Percentiles rank a stretch among this genome's conserved stretches.
Conservation (phyloP, 257 asterid species). For the Nicotiana otophora region DNA sequence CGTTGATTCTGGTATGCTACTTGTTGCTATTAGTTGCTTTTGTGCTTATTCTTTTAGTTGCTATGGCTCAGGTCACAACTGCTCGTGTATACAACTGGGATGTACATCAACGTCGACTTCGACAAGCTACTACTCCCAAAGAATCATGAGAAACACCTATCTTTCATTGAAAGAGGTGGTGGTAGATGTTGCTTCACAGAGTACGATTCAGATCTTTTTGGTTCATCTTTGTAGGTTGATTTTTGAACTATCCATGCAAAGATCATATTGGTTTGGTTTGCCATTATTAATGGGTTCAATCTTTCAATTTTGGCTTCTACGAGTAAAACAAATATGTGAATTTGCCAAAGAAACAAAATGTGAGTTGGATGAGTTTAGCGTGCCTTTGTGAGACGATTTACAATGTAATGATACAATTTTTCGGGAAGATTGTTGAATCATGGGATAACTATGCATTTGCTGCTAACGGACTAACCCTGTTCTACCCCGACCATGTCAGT, state of each 20-base stretch:
- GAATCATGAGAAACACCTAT: conserved; percentile 28
- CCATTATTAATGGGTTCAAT: not conserved
- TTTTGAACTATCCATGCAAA: not conserved
- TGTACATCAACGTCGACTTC: conserved; percentile 75
- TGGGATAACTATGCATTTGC: not conserved
- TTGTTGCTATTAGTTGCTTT: not conserved
- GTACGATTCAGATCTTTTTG: not conserved
- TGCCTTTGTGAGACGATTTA: not conserved
- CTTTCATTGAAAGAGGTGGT: not conserved
- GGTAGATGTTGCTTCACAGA: not conserved
- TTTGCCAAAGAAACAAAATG: not conserved
- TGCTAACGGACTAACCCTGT: not conserved
- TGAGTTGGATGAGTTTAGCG: not conserved
- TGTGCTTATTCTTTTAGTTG: not conserved
- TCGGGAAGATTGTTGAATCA: not conserved
- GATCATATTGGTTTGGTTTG: not conserved
- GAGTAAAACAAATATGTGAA: not conserved
- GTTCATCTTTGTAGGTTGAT: not conserved
- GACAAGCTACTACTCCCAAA: conserved; percentile 41
- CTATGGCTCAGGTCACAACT: conserved; percentile 63
- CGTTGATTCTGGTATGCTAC: not conserved
- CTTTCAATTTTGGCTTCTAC: not conserved
- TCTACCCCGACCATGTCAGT: not conserved
- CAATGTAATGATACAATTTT: not conserved
- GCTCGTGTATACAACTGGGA: conserved; percentile 98